A percentile compares a stretch with the other conserved stretches of the same genome.
Conservation (phyloP, 129 eudicot genomes). For the Flaveria brownii region DNA sequence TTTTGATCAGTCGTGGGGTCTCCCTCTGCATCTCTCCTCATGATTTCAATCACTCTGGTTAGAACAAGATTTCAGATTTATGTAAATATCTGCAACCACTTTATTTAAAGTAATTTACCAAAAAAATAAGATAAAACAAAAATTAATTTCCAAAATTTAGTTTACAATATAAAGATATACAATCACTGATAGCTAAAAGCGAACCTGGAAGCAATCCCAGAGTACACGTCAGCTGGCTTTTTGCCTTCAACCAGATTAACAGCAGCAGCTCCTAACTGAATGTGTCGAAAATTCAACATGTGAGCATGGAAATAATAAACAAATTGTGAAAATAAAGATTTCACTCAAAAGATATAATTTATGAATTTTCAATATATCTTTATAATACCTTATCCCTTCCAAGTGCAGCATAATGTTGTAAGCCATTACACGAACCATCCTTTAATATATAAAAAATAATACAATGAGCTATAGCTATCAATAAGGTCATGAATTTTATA, state of each 20-base stretch:
- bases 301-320: not conserved
- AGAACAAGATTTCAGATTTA: conserved; percentile 45
- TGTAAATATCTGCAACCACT: not conserved
- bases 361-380: not conserved
- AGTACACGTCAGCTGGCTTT: conserved; percentile 95
- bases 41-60: conserved; percentile 80
- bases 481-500: not conserved
- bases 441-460: conserved; percentile 26
- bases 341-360: not conserved
- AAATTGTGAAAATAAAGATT: not conserved
- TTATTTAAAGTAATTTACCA: not conserved
- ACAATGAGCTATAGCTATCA: not conserved
- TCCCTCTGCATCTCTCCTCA: conserved; percentile 73
- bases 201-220: conserved; percentile 91
- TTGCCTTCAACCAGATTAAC: conserved; percentile 89
- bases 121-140: not conserved
- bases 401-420: conserved; percentile 98
- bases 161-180: not conserved
- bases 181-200: not conserved
- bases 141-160: not conserved
- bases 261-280: conserved; percentile 89
- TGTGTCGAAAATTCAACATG: not conserved
- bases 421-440: conserved; percentile 98
- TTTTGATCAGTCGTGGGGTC: conserved; percentile 70
- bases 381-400: conserved; percentile 86